phyloP scores from a whole-genome alignment of 768 basidiomycete genomes.

The Mycena latifolia region DNA sequence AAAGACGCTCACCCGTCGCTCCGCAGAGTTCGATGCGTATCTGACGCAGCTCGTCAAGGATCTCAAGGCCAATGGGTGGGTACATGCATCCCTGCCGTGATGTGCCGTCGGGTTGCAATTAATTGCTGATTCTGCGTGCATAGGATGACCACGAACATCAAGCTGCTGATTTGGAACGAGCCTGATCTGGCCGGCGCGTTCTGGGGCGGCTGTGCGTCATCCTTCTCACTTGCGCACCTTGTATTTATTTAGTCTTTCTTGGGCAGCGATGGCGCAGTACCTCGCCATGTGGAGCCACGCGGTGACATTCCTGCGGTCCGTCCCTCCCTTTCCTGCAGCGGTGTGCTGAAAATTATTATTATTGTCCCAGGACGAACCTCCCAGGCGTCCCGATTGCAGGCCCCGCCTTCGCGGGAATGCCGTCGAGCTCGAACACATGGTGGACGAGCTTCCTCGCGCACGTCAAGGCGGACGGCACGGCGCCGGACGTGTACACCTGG shows the following conservation, averaged over 20 bases:
- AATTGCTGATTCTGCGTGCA: background rate
- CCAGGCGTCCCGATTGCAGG: conserved; percentile 35
- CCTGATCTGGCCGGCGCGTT: conserved; percentile 31
- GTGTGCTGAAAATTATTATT: background rate
- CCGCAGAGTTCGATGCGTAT: conserved; percentile 34
- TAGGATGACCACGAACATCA: conserved; percentile 37
- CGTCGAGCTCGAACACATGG: conserved; percentile 33
- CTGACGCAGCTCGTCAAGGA: conserved; percentile 35
- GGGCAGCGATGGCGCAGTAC: conserved; percentile 30
- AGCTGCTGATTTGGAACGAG: conserved; percentile 40
- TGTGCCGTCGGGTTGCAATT: no score
- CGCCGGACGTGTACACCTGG: conserved; percentile 39
- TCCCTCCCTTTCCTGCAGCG: background rate
- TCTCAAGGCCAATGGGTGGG: conserved; percentile 37
- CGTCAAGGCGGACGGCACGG: conserved; percentile 31
- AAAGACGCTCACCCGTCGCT: background rate
- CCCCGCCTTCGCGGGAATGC: conserved; percentile 28
- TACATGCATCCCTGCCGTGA: no score
- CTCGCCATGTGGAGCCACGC: conserved; percentile 35
- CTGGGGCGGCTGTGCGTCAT: conserved; percentile 35
- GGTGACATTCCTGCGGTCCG: conserved; percentile 31
- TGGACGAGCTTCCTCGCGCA: conserved; percentile 38
- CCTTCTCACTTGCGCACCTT: no score
- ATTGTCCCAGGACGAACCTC: conserved; percentile 25
- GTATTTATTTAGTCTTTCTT: background rate